A percentile compares a stretch with the other conserved stretches of the same genome.
These are phyloP conservation scores for Cercospora zeae-maydis DNA, from an alignment of 2,329 filamentous ascomycete genomes.

Conservation along the genomic window DNA sequence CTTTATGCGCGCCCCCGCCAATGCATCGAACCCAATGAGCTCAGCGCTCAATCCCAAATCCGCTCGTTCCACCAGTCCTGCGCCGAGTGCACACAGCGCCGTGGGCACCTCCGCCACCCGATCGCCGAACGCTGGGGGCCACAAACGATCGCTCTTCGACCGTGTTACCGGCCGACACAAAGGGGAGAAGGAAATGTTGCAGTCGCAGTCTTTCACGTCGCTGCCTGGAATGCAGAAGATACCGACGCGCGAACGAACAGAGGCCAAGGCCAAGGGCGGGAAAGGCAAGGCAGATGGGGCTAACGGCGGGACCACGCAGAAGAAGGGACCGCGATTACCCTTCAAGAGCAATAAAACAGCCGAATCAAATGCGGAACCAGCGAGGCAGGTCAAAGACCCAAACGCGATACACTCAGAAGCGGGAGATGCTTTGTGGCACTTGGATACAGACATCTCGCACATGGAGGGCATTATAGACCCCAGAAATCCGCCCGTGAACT, in stretches of 20 bases:
- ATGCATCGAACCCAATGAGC: constrained; percentile 44
- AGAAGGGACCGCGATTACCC: constrained; percentile 46
- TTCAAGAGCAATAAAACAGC: constrained; percentile 51
- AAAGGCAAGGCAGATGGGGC: constrained; percentile 25
- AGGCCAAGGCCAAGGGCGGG: constrained; percentile 26
- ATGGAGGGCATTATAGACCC: constrained; percentile 84
- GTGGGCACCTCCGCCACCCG: constrained; percentile 50
- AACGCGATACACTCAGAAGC: constrained; percentile 33
- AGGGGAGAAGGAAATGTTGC: constrained; percentile 42
- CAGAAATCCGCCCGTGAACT: constrained; percentile 63
- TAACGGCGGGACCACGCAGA: constrained; percentile 23
- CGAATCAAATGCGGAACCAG: constrained; percentile 40
- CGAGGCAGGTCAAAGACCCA: constrained; percentile 46
- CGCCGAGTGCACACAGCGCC: constrained; percentile 68
- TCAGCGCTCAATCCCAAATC: constrained; percentile 50
- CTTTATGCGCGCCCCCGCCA: constrained; percentile 53
- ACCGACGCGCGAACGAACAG: constrained; percentile 22
- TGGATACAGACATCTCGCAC: constrained; percentile 83
- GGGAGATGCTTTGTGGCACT: constrained; percentile 58
- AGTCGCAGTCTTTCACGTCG: constrained; percentile 41
- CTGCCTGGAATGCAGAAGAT: constrained; percentile 38
- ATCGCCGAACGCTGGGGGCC: constrained; percentile 51
- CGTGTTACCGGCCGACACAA: constrained; percentile 52
- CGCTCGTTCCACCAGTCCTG: constrained; percentile 73
- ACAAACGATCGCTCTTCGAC: constrained; percentile 53